Evolutionary conservation across 495 filamentous ascomycete species (phyloP), one percentile per base, ranked within the genome.

Genomic region (Daldinia concentrica): DNA sequence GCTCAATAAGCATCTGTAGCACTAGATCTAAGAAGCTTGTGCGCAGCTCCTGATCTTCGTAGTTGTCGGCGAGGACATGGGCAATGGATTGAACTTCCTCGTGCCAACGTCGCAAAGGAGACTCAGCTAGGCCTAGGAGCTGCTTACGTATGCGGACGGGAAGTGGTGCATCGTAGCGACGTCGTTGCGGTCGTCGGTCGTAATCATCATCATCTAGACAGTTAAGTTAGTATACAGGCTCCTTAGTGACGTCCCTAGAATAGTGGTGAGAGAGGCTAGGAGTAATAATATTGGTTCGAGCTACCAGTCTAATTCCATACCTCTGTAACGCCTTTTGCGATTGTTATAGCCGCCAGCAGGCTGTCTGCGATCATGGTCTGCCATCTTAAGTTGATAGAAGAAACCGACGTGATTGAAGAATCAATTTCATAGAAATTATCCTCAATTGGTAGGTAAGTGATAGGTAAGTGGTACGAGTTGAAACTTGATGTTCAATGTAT

Each of bases 81-180:
- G 93, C 93, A 66, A 98, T 91, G 62, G 86, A 84, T 37, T 85
- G 79, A 17, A 92, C 88, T 74, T 96, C 93, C 69, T 98, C 93
- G 73, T 95, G 91, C 72, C 91, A 92, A 68, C 86, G 86, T 66
- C 90, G 88, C 74, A 94, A 83, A 64, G 93, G 90, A 66, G 92
- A 94, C 84, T 97, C 94, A 52, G 94, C 94, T 74, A 98, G 90
- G 30, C 87, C 82, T 32, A 97, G 83, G 17, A 97, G 84, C 78
- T 94, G 91, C 69, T 91, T 92, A 71, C 93, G 91, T 60, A 97
- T 81, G 75, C 90, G 91, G 45, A 90, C 87, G 66, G 88, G 84
- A 19, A 91, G 80, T 15, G 95, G 91, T 67, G 94, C 92, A 74
- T 95, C 91, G 72, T 92, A 93, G 75, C 91, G 87, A 45, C 92